Evolutionary conservation across 192 early-diverging fungal species (phyloP).

Genomic region (Bifiguratus adelaidae): DNA sequence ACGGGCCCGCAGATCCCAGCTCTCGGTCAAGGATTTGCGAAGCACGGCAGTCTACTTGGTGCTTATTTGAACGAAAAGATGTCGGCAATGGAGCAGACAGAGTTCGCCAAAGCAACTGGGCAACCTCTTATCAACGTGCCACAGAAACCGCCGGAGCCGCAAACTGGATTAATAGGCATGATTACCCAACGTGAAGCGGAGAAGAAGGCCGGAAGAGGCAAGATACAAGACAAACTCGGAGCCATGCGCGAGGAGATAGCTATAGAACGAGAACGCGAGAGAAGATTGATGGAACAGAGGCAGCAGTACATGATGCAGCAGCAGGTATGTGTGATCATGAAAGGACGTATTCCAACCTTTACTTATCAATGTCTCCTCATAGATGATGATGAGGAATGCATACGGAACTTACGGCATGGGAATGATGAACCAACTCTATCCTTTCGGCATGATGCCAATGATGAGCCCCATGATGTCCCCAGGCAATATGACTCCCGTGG

Average conservation of each 20-base stretch:
- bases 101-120: slow-evolving; percentile 21
- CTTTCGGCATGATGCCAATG: not conserved
- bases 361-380: not conserved
- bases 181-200: slow-evolving; percentile 22
- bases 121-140: slow-evolving; percentile 26
- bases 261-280: slow-evolving; percentile 22
- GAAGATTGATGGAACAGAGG: slow-evolving; percentile 17
- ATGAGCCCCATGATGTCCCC: not conserved
- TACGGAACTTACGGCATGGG: not conserved
- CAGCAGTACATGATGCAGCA: slow-evolving; percentile 24
- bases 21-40: slow-evolving; percentile 20
- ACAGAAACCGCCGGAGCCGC: slow-evolving; percentile 12
- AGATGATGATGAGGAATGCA: not conserved
- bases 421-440: not conserved
- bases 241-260: slow-evolving; percentile 8
- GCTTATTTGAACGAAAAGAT: slow-evolving; percentile 14
- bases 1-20: slow-evolving; percentile 16
- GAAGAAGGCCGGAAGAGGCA: slow-evolving; percentile 3
- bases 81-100: slow-evolving; percentile 22
- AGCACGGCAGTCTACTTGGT: slow-evolving; percentile 18
- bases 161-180: slow-evolving; percentile 19
- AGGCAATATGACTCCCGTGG: too few species aligned
- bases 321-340: not conserved
- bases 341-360: not conserved
- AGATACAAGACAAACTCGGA: slow-evolving; percentile 10